A percentile compares a stretch with the other conserved stretches of the same genome.
Conservation (phyloP, 2,329 filamentous ascomycete genomes). For the Sphaceloma murrayae region DNA sequence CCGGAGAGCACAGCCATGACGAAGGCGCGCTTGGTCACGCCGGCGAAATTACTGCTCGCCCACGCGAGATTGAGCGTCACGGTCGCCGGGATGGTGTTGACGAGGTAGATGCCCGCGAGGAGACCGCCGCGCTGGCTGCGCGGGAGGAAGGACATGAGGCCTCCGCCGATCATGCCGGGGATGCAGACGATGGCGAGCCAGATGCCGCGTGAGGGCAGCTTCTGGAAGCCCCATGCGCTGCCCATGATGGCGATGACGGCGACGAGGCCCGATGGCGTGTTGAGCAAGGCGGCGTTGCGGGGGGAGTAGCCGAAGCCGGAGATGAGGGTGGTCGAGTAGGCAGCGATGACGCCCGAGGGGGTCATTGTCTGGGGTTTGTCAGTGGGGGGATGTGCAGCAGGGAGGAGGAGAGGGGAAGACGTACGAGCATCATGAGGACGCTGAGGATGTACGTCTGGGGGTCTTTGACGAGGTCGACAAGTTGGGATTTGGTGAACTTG, state of each 20-base stretch:
- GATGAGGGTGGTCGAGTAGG: constrained; percentile 47
- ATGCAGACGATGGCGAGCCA: constrained; percentile 43
- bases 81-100: constrained; percentile 26
- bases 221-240: constrained; percentile 41
- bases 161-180: constrained; percentile 40
- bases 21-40: constrained; percentile 27
- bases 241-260: constrained; percentile 45
- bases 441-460: constrained; percentile 42
- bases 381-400: too few species aligned
- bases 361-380: constrained; percentile 24
- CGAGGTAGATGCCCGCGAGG: constrained; percentile 28
- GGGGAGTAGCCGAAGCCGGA: constrained; percentile 38
- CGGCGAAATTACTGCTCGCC: constrained; percentile 38
- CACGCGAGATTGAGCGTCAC: constrained; percentile 29
- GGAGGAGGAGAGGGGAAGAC: not conserved
- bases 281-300: constrained; percentile 42
- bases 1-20: constrained; percentile 9
- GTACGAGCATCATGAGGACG: constrained; percentile 5
- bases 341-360: constrained; percentile 40
- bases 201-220: constrained; percentile 41
- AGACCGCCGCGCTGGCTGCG: constrained; percentile 1
- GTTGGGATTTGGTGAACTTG: constrained; percentile 41
- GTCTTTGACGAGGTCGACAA: constrained; percentile 49
- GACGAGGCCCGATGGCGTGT: constrained; percentile 45
- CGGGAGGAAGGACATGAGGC: constrained; percentile 42